Evolutionary conservation across 768 basidiomycete species (phyloP).

Genomic region (Multifurca ochricompacta): DNA sequence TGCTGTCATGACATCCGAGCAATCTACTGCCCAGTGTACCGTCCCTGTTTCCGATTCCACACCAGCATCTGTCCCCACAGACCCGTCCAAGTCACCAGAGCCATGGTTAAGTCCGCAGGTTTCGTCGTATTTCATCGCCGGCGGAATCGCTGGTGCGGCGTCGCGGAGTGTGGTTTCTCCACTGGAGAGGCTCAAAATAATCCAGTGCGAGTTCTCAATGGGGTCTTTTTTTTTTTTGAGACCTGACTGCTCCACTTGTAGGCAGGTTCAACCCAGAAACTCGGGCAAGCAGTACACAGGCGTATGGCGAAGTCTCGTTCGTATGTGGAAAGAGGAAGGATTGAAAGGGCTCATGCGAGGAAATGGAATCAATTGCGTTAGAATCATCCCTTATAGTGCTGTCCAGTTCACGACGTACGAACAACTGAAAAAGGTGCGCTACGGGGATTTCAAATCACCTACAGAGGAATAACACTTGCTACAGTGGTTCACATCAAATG

Average conservation of each 20-base stretch:
- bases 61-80: not conserved
- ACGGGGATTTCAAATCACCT: not conserved
- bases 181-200: constrained; percentile 90
- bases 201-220: constrained; percentile 54
- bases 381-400: constrained; percentile 89
- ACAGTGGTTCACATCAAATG: constrained; percentile 63
- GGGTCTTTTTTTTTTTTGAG: not conserved
- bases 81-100: constrained; percentile 11
- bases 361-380: constrained; percentile 83
- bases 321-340: constrained; percentile 94
- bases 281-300: constrained; percentile 68
- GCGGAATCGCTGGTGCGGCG: constrained; percentile 51
- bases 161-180: constrained; percentile 91
- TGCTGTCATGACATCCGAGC: constrained; percentile 15
- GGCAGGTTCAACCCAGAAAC: constrained; percentile 80
- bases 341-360: constrained; percentile 91
- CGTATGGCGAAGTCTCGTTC: constrained; percentile 72
- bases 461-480: not conserved
- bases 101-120: constrained; percentile 30
- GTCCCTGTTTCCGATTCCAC: not conserved
- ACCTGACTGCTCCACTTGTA: constrained; percentile 26
- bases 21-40: constrained; percentile 5
- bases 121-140: constrained; percentile 46
- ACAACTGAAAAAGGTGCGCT: constrained; percentile 72
- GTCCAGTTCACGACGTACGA: constrained; percentile 88